Evolutionary conservation across 768 basidiomycete species (phyloP), one percentile per base, ranked within the genome.

Genomic region (Mycena polygramma): DNA sequence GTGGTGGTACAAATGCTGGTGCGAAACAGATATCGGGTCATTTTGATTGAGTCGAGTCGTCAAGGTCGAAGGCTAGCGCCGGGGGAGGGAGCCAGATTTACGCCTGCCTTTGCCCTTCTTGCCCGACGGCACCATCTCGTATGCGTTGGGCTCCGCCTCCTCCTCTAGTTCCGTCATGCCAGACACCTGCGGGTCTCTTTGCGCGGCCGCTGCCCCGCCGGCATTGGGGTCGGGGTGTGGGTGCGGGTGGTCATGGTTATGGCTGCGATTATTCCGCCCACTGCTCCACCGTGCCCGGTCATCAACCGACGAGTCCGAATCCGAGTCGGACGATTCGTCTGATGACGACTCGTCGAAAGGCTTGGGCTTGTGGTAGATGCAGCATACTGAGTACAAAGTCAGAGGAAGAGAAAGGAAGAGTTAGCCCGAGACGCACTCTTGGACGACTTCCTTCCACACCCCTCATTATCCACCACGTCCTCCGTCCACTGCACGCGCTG

Each of bases 381-480:
- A 98, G 79, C 96, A 98, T 58, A 98, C 96, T 98, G 72, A 43
- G 41, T 60, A 59, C 17, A 17, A 54, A 35, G 22, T 9, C n/a
- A 49, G 8, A 49, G 22, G 22, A 8, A 60, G 52, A 55, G 43
- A 57, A 57, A 35, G 5, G 35, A 24, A 7, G 43, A 30, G n/a
- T 30, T 19, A 41, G 3, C 30, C 15, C 2, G 45, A 35, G 45
- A 88, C 93, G 72, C 73, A 97, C 97, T 96, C 83, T 98, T 98
- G 30, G 95, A 95, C 72, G 93, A 94, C 81, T 98, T 97, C 86
- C 88, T 91, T 8, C 94, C 95, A 68, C 91, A 87, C 0, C 91
- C 91, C 75, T 98, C 97, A 76, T 98, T 98, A 78, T 98, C 97
- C 4, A 97, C 87, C 7, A 94, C 93, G 63, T 90, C 92, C 20